Conservation (phyloP, 805 yeast species). For the Wickerhamomyces sydowiorum region DNA sequence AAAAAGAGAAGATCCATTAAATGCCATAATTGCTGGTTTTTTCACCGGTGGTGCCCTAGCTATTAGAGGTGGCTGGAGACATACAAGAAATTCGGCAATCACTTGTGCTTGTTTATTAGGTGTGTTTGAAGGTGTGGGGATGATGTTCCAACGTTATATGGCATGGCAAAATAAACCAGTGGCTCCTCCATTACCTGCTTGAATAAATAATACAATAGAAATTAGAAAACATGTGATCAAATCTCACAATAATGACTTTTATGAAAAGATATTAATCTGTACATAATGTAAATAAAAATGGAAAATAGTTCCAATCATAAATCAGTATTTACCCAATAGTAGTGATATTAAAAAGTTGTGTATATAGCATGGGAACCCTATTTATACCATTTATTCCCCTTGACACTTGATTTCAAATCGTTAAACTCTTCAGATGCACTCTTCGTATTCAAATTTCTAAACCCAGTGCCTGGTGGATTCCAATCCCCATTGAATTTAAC, state of each 20-base stretch:
- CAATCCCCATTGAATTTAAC: constrained; percentile 47
- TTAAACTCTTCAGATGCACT: constrained; percentile 1
- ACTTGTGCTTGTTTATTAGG: constrained; percentile 97
- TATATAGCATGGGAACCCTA: constrained; percentile 1
- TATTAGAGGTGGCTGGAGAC: constrained; percentile 98
- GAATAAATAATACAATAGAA: not conserved
- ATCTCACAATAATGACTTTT: not conserved
- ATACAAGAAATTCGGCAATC: constrained; percentile 92
- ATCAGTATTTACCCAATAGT: not conserved
- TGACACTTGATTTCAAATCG: constrained; percentile 7
- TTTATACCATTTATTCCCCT: constrained; percentile 13
- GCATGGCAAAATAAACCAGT: constrained; percentile 77
- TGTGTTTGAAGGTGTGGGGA: constrained; percentile 96
- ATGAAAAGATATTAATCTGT: not conserved
- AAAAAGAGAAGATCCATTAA: constrained; percentile 98
- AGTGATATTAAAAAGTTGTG: too few species aligned
- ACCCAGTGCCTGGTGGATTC: constrained; percentile 41
- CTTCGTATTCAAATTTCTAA: not conserved
- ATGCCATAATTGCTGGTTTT: constrained; percentile 96
- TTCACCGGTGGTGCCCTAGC: constrained; percentile 98
- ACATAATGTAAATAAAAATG: not conserved
- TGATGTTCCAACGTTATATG: constrained; percentile 87
- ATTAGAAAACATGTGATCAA: not conserved
- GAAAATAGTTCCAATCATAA: not conserved
- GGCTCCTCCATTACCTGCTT: constrained; percentile 51